Evolutionary conservation across 2,329 filamentous ascomycete species (phyloP).

Genomic region (Fusarium sp.): DNA sequence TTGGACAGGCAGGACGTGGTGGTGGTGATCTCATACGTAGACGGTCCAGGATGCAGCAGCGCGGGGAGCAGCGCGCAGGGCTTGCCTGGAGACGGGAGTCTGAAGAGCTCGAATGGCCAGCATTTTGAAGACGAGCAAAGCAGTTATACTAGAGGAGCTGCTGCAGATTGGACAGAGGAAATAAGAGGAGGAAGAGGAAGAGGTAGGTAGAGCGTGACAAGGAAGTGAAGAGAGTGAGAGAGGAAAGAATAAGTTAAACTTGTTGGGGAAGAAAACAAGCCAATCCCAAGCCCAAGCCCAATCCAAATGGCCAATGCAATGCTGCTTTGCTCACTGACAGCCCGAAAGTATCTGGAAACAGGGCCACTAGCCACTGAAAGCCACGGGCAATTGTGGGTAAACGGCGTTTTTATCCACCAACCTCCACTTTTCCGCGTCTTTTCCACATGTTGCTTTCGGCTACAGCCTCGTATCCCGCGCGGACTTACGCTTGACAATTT

Average conservation of each 20-base stretch:
- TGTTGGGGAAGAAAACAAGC: conserved; percentile 16
- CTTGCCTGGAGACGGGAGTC: conserved; percentile 80
- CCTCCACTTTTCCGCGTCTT: conserved; percentile 46
- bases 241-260: conserved; percentile 18
- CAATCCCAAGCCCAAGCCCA: conserved; percentile 34
- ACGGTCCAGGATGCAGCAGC: conserved; percentile 57
- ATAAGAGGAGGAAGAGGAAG: conserved; percentile 23
- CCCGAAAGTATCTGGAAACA: conserved; percentile 11
- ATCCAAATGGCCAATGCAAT: conserved; percentile 39
- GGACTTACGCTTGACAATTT: conserved; percentile 41
- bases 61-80: conserved; percentile 75
- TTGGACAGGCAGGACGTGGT: conserved; percentile 26
- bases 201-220: conserved; percentile 24
- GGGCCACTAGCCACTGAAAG: conserved; percentile 40
- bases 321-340: conserved; percentile 21
- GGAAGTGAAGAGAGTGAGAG: conserved; percentile 19
- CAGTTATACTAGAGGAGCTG: conserved; percentile 20
- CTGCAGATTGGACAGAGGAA: conserved; percentile 36
- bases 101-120: conserved; percentile 83
- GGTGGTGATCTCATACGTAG: conserved; percentile 48
- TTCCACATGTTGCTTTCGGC: conserved; percentile 42
- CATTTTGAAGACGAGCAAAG: conserved; percentile 68
- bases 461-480: conserved; percentile 48
- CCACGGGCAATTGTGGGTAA: conserved; percentile 33
- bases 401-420: conserved; percentile 32